Conservation (phyloP, 306 rosid species). For the Vigna nakashimae region DNA sequence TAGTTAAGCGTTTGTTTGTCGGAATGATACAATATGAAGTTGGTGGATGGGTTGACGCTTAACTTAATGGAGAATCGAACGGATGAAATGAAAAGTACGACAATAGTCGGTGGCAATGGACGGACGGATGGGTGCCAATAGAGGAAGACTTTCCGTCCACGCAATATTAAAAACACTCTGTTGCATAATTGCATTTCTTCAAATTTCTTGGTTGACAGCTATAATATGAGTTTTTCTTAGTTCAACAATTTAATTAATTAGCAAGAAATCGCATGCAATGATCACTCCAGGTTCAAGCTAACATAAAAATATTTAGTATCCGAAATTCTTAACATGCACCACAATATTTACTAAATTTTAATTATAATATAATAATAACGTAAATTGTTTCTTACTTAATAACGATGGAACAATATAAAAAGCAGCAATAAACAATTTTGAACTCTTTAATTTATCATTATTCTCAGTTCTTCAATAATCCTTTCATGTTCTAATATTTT, state of each 20-base stretch:
- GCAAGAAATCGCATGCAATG: neutral
- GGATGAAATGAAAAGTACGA: conserved; percentile 41
- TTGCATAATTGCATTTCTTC: neutral
- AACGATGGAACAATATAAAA: neutral
- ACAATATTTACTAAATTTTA: too few species aligned
- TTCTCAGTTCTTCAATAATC: too few species aligned
- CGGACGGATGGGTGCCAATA: conserved; percentile 18
- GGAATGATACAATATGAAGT: neutral
- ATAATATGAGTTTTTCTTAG: neutral
- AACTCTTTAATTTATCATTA: too few species aligned
- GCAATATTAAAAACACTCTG: conserved; percentile 42
- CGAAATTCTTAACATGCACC: neutral
- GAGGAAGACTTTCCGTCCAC: conserved; percentile 64
- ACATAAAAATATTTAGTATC: neutral
- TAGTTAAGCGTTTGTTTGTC: neutral
- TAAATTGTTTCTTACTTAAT: neutral
- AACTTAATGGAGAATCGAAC: conserved; percentile 42
- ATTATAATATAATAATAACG: neutral
- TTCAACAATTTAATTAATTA: neutral
- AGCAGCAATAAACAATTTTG: neutral
- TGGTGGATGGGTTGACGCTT: conserved; percentile 28
- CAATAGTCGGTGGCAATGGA: conserved; percentile 48
- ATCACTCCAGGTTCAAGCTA: neutral
- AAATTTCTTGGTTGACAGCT: neutral
- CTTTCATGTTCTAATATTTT: too few species aligned